A percentile compares a stretch with the other conserved stretches of the same genome.
Conservation (phyloP, 306 rosid species). For the Sesbania bispinosa region DNA sequence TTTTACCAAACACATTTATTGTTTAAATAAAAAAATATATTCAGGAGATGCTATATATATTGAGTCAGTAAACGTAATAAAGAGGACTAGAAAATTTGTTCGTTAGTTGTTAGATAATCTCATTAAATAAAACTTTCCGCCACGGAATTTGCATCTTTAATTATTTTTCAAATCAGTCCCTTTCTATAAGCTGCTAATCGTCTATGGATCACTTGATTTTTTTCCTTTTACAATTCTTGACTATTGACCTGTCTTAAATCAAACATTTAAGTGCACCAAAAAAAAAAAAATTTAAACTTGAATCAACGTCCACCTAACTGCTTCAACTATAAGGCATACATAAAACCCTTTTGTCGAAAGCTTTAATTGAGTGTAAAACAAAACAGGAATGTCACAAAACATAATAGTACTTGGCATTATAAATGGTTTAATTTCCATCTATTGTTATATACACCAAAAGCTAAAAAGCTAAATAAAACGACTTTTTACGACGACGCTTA, state of each 20-base stretch:
- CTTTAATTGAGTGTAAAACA: too few relatives aligned
- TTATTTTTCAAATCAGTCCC: conserved; percentile 6
- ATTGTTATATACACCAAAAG: not conserved
- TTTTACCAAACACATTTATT: too few relatives aligned
- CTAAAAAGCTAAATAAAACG: conserved; percentile 1
- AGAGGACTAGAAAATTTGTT: conserved; percentile 19
- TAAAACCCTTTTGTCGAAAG: not conserved
- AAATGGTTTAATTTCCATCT: conserved; percentile 4
- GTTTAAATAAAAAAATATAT: too few relatives aligned
- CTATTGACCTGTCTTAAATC: conserved; percentile 20
- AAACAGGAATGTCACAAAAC: conserved; percentile 14
- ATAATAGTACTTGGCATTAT: not conserved
- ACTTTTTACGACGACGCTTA: conserved; percentile 9
- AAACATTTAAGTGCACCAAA: too few relatives aligned
- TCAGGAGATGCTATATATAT: not conserved
- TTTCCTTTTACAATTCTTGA: conserved; percentile 20
- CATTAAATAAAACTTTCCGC: conserved; percentile 23
- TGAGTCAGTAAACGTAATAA: conserved; percentile 9
- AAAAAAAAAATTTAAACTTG: conserved; percentile 22
- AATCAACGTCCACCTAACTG: conserved; percentile 23
- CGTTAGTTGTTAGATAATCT: conserved; percentile 1
- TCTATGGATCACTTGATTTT: conserved; percentile 6
- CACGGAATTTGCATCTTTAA: conserved; percentile 20
- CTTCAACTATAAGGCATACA: conserved; percentile 22
- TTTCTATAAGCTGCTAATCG: conserved; percentile 24